Conservation (phyloP, 2,329 filamentous ascomycete genomes). For the Trichocomaceae sp. region DNA sequence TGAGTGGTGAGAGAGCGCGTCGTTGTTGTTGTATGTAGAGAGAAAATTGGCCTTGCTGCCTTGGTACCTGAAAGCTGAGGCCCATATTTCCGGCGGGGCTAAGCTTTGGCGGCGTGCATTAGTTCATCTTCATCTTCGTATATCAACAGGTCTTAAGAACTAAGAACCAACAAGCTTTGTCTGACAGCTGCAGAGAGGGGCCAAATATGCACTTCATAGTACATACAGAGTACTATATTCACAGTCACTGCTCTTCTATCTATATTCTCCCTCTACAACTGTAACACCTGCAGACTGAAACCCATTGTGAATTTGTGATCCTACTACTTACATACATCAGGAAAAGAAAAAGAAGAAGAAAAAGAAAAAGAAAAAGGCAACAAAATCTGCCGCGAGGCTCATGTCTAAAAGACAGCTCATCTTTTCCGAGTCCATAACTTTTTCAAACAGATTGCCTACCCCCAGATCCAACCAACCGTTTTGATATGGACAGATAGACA, state of each 20-base stretch:
- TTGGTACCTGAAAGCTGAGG: too few relatives aligned
- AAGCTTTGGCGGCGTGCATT: too few relatives aligned
- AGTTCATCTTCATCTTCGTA: neutral
- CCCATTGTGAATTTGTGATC: slow-evolving; percentile 6
- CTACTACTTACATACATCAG: neutral
- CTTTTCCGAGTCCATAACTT: neutral
- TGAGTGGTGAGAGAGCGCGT: too few relatives aligned
- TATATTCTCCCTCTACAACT: neutral
- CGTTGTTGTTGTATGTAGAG: too few relatives aligned
- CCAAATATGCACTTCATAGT: neutral
- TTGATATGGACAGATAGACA: neutral
- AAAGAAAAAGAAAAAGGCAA: neutral
- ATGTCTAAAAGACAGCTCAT: neutral
- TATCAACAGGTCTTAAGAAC: neutral
- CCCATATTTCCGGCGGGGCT: too few relatives aligned
- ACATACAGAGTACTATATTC: too few relatives aligned
- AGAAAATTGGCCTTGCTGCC: too few relatives aligned
- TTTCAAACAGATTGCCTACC: slow-evolving; percentile 6
- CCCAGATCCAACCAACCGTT: neutral
- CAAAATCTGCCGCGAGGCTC: slow-evolving; percentile 5
- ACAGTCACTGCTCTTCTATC: neutral
- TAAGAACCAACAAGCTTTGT: too few relatives aligned
- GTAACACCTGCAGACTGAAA: neutral
- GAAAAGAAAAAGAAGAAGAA: slow-evolving; percentile 3
- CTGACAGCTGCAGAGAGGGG: neutral